phyloP scores from a whole-genome alignment of 805 yeast species.

The Nadsonia fulvescens region DNA sequence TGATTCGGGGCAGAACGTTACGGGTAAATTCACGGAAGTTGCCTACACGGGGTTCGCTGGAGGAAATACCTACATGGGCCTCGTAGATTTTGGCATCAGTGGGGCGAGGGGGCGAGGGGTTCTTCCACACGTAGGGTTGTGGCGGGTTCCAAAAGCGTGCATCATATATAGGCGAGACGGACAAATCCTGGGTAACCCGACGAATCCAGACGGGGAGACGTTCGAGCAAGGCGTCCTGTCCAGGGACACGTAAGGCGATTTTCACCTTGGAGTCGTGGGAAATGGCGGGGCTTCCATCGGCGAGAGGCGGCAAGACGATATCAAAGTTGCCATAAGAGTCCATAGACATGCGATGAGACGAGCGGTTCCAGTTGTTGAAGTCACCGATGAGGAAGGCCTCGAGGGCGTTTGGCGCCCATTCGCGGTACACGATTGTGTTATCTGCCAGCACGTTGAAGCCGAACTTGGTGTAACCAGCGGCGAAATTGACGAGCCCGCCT shows the following conservation, averaged over 20 bases:
- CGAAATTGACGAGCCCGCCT: slow-evolving; percentile 50
- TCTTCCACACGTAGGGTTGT: slow-evolving; percentile 36
- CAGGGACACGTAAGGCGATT: slow-evolving; percentile 42
- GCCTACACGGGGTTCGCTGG: slow-evolving; percentile 75
- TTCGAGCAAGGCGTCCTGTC: slow-evolving; percentile 47
- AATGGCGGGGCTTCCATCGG: slow-evolving; percentile 41
- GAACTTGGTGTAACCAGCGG: slow-evolving; percentile 55
- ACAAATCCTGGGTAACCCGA: slow-evolving; percentile 51
- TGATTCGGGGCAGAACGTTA: slow-evolving; percentile 68
- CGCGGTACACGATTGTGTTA: slow-evolving; percentile 43
- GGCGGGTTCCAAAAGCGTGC: slow-evolving; percentile 89
- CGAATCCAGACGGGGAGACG: slow-evolving; percentile 81
- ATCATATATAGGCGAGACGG: slow-evolving; percentile 40
- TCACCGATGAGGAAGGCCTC: slow-evolving; percentile 76
- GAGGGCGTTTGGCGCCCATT: slow-evolving; percentile 83
- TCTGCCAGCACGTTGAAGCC: slow-evolving; percentile 55
- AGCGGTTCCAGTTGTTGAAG: slow-evolving; percentile 67
- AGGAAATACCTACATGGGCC: slow-evolving; percentile 84
- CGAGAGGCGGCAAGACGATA: slow-evolving; percentile 36
- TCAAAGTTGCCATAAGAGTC: slow-evolving; percentile 56
- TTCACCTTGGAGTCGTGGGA: slow-evolving; percentile 63
- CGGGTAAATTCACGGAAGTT: slow-evolving; percentile 70
- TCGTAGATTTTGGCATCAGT: slow-evolving; percentile 63
- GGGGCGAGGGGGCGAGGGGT: slow-evolving; percentile 40
- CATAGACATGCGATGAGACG: slow-evolving; percentile 33